phyloP scores from a whole-genome alignment of 768 basidiomycete genomes.

The Gloeophyllum trabeum region DNA sequence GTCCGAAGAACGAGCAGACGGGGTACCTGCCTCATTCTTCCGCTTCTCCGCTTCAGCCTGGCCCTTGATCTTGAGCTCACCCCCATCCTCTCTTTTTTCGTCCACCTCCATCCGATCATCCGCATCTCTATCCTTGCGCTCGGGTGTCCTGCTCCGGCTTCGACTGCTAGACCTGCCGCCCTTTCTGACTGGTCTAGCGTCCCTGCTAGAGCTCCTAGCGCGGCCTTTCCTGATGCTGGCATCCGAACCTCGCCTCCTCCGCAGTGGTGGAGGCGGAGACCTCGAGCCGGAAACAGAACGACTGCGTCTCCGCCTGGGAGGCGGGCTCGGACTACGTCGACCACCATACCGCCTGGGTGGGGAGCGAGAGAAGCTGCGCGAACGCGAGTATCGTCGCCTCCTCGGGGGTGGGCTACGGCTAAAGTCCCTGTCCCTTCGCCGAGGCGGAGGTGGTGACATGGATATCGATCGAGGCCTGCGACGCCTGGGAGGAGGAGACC shows the following conservation, averaged over 20 bases:
- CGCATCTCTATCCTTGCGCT: not conserved
- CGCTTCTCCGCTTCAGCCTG: constrained; percentile 45
- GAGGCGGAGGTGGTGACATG: constrained; percentile 3
- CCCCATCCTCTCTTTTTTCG: constrained; percentile 11
- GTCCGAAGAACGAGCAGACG: constrained; percentile 3
- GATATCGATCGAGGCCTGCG: constrained; percentile 5
- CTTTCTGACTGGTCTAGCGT: constrained; percentile 8
- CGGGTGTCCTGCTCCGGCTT: not conserved
- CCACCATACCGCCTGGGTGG: constrained; percentile 26
- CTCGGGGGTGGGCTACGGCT: not conserved
- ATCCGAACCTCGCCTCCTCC: constrained; percentile 4
- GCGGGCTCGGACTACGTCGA: constrained; percentile 33
- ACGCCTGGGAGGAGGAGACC: constrained; percentile 29
- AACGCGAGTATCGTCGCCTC: constrained; percentile 7
- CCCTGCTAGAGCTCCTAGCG: no score
- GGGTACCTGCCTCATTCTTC: constrained; percentile 21
- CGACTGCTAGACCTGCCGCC: constrained; percentile 1
- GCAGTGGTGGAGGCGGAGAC: constrained; percentile 17
- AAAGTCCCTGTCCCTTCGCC: not conserved
- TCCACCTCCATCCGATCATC: constrained; percentile 5
- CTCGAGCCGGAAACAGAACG: constrained; percentile 24
- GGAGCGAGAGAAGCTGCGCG: constrained; percentile 29
- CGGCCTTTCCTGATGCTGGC: no score
- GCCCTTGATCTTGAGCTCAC: constrained; percentile 68
- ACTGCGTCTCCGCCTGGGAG: constrained; percentile 11